Evolutionary conservation across 441 rosid species (phyloP).

Genomic region (Populus hybrid): DNA sequence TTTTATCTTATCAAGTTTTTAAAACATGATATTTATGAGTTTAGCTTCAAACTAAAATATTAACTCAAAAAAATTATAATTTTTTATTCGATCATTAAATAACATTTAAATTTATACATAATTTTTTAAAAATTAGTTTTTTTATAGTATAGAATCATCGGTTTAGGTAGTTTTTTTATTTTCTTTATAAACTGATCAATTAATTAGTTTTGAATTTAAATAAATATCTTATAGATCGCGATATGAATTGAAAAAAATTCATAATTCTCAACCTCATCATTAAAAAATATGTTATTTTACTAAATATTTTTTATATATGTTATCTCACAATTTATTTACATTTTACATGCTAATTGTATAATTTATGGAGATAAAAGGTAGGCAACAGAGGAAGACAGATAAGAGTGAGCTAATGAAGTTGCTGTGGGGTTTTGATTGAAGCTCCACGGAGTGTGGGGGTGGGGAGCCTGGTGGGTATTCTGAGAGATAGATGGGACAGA

Average conservation of each 20-base stretch:
- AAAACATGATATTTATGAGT: too few species aligned
- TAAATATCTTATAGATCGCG: fast-evolving
- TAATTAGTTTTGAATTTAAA: too few species aligned
- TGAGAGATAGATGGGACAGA: constrained; percentile 1
- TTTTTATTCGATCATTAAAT: fast-evolving
- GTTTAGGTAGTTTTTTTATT: too few species aligned
- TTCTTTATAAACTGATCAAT: fast-evolving
- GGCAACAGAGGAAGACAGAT: background rate
- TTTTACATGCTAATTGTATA: too few species aligned
- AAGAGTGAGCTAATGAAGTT: background rate
- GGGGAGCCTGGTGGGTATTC: background rate
- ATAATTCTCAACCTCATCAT: too few species aligned
- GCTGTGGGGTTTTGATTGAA: background rate
- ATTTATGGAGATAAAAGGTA: background rate
- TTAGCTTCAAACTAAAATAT: too few species aligned
- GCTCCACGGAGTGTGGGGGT: background rate
- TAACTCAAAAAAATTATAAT: fast-evolving
- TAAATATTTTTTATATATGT: too few species aligned
- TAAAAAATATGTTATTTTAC: too few species aligned
- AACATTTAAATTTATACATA: fast-evolving
- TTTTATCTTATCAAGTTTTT: too few species aligned
- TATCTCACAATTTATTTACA: too few species aligned
- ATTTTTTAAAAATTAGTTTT: fast-evolving
- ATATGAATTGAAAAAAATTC: too few species aligned
- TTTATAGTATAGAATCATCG: too few species aligned